phyloP scores from a whole-genome alignment of 2,329 filamentous ascomycete species.

The Fusarium caatingaense region DNA sequence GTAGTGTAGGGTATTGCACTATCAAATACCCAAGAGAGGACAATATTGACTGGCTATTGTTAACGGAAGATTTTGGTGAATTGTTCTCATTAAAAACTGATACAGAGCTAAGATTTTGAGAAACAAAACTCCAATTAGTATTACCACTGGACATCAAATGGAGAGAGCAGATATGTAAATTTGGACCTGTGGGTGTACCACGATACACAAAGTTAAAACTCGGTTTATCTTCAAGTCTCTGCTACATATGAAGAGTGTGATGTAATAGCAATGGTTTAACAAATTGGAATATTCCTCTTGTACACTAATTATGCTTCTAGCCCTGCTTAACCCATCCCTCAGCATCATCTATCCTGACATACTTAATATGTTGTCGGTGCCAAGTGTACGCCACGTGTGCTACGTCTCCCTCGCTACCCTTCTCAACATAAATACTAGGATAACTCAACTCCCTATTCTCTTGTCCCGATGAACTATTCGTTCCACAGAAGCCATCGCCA shows the following conservation, averaged over 20 bases:
- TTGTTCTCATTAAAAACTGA: too few relatives aligned
- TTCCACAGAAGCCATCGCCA: conserved; percentile 59
- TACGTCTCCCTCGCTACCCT: conserved; percentile 9
- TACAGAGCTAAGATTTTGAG: not conserved
- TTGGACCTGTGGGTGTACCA: fast-evolving
- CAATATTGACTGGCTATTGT: too few relatives aligned
- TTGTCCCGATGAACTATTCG: conserved; percentile 56
- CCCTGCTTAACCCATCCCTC: conserved; percentile 38
- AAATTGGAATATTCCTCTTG: not conserved
- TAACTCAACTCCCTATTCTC: conserved; percentile 58
- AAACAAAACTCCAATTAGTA: not conserved
- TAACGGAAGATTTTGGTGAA: fast-evolving
- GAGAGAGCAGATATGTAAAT: fast-evolving
- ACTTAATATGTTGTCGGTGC: conserved; percentile 57
- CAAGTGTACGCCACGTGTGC: conserved; percentile 57
- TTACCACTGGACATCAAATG: fast-evolving
- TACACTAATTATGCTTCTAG: too few relatives aligned
- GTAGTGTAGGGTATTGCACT: not conserved
- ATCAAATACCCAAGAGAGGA: not conserved
- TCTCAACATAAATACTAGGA: conserved; percentile 53
- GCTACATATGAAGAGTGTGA: fast-evolving
- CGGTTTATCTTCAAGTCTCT: not conserved
- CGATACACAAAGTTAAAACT: not conserved
- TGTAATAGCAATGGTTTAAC: fast-evolving
- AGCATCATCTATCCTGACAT: conserved; percentile 48